Conservation (phyloP, 140 eudicot species). For the Oenanthe javanica region DNA sequence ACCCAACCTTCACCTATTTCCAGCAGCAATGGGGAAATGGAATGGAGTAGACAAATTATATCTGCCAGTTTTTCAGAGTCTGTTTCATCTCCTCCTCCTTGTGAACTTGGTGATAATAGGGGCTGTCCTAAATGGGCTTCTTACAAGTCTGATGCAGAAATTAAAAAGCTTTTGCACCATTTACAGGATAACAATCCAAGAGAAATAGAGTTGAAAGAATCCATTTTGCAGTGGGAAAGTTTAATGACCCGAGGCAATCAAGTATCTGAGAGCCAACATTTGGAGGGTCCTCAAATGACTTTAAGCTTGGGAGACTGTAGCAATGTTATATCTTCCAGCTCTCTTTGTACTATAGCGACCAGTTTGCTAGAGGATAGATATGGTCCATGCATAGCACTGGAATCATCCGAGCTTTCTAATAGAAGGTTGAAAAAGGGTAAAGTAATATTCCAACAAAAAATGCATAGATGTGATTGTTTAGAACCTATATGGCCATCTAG, state of each 20-base stretch:
- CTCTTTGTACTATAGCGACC: slow-evolving; percentile 27
- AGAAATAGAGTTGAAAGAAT: slow-evolving; percentile 24
- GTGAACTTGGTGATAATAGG: slow-evolving; percentile 8
- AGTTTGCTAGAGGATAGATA: slow-evolving; percentile 30
- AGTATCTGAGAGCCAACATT: background rate
- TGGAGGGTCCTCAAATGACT: slow-evolving; percentile 9
- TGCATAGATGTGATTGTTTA: slow-evolving; percentile 40
- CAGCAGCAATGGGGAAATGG: slow-evolving; percentile 10
- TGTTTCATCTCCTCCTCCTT: slow-evolving; percentile 14
- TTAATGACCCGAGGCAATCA: slow-evolving; percentile 9
- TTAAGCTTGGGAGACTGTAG: background rate
- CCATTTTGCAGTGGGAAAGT: slow-evolving; percentile 29
- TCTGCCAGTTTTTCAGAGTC: background rate
- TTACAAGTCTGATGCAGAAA: slow-evolving; percentile 28
- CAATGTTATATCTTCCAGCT: background rate
- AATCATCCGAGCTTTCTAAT: slow-evolving; percentile 6
- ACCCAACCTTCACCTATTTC: slow-evolving; percentile 20
- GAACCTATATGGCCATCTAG: slow-evolving; percentile 53
- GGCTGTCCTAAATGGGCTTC: slow-evolving; percentile 23
- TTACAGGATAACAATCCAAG: slow-evolving; percentile 19
- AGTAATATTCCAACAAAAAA: slow-evolving; percentile 4
- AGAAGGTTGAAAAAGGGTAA: slow-evolving; percentile 6
- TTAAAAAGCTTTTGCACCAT: slow-evolving; percentile 21
- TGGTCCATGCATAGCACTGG: slow-evolving; percentile 17
- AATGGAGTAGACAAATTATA: background rate